Evolutionary conservation across 192 early-diverging fungal species (phyloP).

Genomic region (Coemansia sp.): DNA sequence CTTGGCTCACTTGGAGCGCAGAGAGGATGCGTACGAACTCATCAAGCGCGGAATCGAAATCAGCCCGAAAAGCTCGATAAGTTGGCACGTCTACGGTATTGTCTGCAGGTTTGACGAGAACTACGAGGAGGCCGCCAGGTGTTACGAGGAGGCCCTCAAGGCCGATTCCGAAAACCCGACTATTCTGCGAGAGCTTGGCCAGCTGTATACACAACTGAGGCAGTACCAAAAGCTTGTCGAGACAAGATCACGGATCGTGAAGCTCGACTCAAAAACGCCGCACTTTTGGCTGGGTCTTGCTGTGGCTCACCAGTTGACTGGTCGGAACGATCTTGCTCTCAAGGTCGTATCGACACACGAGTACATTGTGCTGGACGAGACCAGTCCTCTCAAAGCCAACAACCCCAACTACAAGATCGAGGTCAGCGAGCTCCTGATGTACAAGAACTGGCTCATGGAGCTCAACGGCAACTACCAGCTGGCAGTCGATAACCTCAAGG

Average conservation of each 20-base stretch:
- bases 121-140: constrained; percentile 88
- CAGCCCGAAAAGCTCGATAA: constrained; percentile 82
- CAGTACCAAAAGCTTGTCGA: constrained; percentile 82
- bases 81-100: constrained; percentile 98
- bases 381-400: constrained; percentile 27
- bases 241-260: constrained; percentile 66
- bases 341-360: constrained; percentile 69
- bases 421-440: constrained; percentile 81
- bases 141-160: constrained; percentile 85
- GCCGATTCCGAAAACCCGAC: constrained; percentile 87
- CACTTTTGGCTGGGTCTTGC: constrained; percentile 84
- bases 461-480: constrained; percentile 72
- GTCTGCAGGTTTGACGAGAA: constrained; percentile 89
- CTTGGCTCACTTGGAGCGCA: constrained; percentile 82
- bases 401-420: constrained; percentile 57
- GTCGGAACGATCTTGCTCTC: constrained; percentile 71
- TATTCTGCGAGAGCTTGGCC: constrained; percentile 86
- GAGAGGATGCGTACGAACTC: constrained; percentile 84
- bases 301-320: constrained; percentile 77
- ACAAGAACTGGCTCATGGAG: constrained; percentile 83
- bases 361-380: constrained; percentile 9
- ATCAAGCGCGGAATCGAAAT: constrained; percentile 83
- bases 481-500: constrained; percentile 76
- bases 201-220: constrained; percentile 84
- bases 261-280: constrained; percentile 62